phyloP scores from a whole-genome alignment of 2,329 filamentous ascomycete species.

The Diplodia sapinea region DNA sequence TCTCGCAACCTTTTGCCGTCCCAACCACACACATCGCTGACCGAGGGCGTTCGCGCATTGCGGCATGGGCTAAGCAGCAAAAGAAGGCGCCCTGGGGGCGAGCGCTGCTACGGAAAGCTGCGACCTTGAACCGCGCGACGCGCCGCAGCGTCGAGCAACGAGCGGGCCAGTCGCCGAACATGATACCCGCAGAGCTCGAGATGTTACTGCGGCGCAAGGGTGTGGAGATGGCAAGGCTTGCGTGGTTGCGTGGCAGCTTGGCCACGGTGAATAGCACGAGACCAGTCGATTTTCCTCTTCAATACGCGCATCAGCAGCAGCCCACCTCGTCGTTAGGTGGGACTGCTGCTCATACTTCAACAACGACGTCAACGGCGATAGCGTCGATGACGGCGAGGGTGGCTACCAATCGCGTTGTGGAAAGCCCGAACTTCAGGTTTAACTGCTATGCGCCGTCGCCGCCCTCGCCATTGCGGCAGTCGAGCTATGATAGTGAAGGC shows the following conservation, averaged over 20 bases:
- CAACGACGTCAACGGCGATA: background rate
- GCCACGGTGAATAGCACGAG: slow-evolving; percentile 23
- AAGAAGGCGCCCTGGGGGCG: slow-evolving; percentile 50
- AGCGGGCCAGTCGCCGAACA: slow-evolving; percentile 38
- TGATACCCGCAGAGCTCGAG: slow-evolving; percentile 35
- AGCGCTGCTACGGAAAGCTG: slow-evolving; percentile 67
- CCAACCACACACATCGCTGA: slow-evolving; percentile 73
- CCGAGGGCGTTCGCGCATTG: slow-evolving; percentile 55
- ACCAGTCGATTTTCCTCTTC: slow-evolving; percentile 19
- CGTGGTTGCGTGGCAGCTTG: slow-evolving; percentile 35
- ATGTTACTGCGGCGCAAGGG: slow-evolving; percentile 40
- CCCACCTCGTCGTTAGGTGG: background rate
- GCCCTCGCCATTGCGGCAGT: slow-evolving; percentile 49
- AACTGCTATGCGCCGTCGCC: slow-evolving; percentile 42
- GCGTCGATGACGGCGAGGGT: background rate
- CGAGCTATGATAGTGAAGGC: slow-evolving; percentile 53
- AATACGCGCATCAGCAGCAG: slow-evolving; percentile 33
- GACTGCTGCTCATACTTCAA: background rate
- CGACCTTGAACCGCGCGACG: slow-evolving; percentile 66
- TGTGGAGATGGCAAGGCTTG: slow-evolving; percentile 41
- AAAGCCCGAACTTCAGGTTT: slow-evolving; percentile 17
- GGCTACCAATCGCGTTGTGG: background rate
- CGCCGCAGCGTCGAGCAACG: slow-evolving; percentile 43
- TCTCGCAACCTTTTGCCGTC: slow-evolving; percentile 71
- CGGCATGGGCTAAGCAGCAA: slow-evolving; percentile 46